Conservation (phyloP, 2,329 filamentous ascomycete genomes). For the Colletotrichum viniferum region DNA sequence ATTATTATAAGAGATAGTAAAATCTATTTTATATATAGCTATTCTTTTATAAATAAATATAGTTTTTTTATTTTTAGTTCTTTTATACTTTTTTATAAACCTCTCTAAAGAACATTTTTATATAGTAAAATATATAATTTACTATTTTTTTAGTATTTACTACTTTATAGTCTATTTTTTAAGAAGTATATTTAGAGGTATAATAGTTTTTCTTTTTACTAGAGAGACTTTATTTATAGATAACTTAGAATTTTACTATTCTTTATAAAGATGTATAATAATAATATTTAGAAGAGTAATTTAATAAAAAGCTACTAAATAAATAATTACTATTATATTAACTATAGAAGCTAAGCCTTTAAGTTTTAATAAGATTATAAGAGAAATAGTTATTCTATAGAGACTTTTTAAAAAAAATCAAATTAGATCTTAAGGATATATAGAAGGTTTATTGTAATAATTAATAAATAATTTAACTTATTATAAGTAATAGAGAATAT, state of each 20-base stretch:
- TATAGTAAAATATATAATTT: no score
- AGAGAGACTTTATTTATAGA: not conserved
- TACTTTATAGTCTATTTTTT: no score
- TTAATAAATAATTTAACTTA: not conserved
- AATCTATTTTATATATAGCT: no score
- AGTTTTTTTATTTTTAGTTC: no score
- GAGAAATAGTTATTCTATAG: not conserved
- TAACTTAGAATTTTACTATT: not conserved
- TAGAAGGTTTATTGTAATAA: not conserved
- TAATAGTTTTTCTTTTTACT: no score
- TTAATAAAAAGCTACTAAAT: not conserved
- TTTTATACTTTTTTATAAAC: no score
- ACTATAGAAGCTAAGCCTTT: no score
- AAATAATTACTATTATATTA: not conserved
- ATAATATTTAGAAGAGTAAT: no score
- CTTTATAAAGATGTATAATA: not conserved
- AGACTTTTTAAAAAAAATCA: not conserved
- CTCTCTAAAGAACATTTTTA: no score
- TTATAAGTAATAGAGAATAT: not conserved
- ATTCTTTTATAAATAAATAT: no score
- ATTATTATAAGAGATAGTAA: no score
- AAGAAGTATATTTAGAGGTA: fast-evolving
- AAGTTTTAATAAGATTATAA: not conserved
- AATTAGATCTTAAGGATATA: not conserved
- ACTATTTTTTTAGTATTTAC: no score